Base-by-base conservation (phyloP, 768 basidiomycete genomes). In the Pleurotus salmoneostramineus region DNA sequence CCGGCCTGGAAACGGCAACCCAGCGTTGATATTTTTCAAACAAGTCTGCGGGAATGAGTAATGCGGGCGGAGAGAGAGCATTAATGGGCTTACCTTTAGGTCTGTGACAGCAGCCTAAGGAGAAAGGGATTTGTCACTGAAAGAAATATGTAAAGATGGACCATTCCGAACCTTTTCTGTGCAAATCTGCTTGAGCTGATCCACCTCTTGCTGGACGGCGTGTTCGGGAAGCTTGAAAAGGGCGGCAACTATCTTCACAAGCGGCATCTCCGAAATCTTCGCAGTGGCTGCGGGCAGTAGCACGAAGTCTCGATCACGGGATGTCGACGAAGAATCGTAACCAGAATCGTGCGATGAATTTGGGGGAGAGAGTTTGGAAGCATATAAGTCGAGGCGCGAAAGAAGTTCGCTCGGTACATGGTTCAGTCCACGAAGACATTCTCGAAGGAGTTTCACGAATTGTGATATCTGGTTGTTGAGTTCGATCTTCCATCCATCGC, bases 401-500 rank as follows among this genome's bases (percentile, higher is more conserved):
- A 86, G 79, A 17, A 99, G 77, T 69, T 99, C 96, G 1, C 89
- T 85, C 1, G 92, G 85, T 43, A 92, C 90, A 65, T 91, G 89
- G 68, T 82, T 86, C 57, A 91, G 76, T 47, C 74, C 81, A 58
- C 80, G 78, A 37, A 98, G 75, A 61, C 85, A 89, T 60, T 97
- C 94, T 37, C 89, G 79, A 14, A 98, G 78, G 64, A 99, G 81
- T 68, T 83, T 85, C 60, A 98, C 85, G 69, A 99, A 98, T 56
- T 86, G 79, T 0, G 87, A 87, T 58, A 97, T 94, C 64, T 98
- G 97, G 61, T 87, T 88, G 70, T 97, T 95, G 45, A 98, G 81
- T 69, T 95, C 93, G 47, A 85, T 68, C 69, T 98, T 98, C 95
- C 95, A 98, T 17, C 84, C 89, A 49, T 97, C 95, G 21, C 85